Base-by-base conservation (phyloP, 176 grass and related monocot genomes). In the Cymbopogon citratus region DNA sequence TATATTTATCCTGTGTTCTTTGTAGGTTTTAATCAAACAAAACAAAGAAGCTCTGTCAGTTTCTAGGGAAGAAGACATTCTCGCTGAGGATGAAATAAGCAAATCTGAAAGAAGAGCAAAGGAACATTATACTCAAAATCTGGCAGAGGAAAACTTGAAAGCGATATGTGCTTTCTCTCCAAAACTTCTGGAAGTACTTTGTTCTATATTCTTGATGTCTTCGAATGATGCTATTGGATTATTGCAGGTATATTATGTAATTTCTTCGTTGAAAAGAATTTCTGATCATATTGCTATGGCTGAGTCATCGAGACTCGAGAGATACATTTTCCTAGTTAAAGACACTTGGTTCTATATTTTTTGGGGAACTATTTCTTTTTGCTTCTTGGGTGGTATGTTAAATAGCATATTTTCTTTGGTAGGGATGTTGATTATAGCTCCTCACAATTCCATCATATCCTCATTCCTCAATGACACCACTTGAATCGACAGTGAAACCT, bases 11-110 rank as follows among this genome's bases (percentile, higher is more conserved):
- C 86, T 66, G 71, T 76, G 39, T 79, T 79, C 13, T 5, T 71
- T 86, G 43, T 91, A 99, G 96, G 79, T 80, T 88, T 79, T 99
- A 78, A 93, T 99, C 80, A 90, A 91, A 85, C 96, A 99, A 85
- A 99, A 99, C 75, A 95, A 87, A 85, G 79, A 87, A 74, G 87
- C 78, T 54, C 35, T 85, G 24, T 93, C 85, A 69, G 77, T 83
- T 27, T 40, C 69, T 87, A 70, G 40, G 45, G 82, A 81, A 88
- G 84, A 78, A 33, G 76, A 69, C 15, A 63, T 79, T 78, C 40
- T 70, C 70, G 36, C 62, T 67, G 94, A 89, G 81, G 90, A 83
- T 85, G 80, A 91, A 86, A 48, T 87, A 77, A 88, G 82, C 82
- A 92, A 89, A 75, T 86, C 88, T 73, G 90, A 84, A 91, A 91